Percentiles rank a stretch among this genome's conserved stretches.
phyloP scores from a whole-genome alignment of 179 eudicot genomes.

The Pouteria campechiana region DNA sequence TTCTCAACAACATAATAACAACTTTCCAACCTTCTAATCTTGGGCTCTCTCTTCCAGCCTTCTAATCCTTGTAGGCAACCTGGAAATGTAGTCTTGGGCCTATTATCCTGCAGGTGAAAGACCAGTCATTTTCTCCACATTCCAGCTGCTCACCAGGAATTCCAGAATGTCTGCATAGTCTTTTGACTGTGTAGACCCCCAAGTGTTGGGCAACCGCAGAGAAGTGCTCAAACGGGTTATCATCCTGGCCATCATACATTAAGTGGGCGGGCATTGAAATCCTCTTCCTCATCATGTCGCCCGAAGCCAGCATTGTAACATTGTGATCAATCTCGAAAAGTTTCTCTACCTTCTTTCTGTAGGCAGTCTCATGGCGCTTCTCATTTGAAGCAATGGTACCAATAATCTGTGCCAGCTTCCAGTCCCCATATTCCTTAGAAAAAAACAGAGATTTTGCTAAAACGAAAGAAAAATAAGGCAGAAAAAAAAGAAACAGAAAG shows the following conservation, averaged over 20 bases:
- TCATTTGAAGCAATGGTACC: conserved; percentile 26
- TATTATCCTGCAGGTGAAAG: conserved; percentile 30
- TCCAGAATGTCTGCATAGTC: conserved; percentile 50
- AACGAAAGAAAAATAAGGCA: too few relatives aligned
- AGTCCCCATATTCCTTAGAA: conserved; percentile 20
- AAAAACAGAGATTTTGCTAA: too few relatives aligned
- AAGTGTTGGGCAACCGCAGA: conserved; percentile 34
- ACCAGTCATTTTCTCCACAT: conserved; percentile 23
- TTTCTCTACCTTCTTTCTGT: conserved; percentile 18
- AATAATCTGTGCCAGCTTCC: conserved; percentile 16
- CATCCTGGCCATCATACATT: conserved; percentile 38
- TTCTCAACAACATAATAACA: too few relatives aligned
- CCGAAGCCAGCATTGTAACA: conserved; percentile 11
- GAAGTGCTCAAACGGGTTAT: conserved; percentile 31
- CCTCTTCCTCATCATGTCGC: conserved; percentile 25
- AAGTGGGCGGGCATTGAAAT: conserved; percentile 30
- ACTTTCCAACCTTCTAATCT: too few relatives aligned
- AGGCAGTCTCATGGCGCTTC: conserved; percentile 24
- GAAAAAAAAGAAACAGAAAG: too few relatives aligned
- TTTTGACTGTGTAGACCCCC: conserved; percentile 35
- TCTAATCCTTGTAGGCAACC: conserved; percentile 37
- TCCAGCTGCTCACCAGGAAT: conserved; percentile 32
- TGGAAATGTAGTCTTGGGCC: conserved; percentile 32
- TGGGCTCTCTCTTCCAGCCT: conserved; percentile 38
- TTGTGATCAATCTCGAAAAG: conserved; percentile 22